Percentiles rank a stretch among this genome's conserved stretches.
phyloP scores from a whole-genome alignment of 768 basidiomycete genomes.

The Panus rudis region DNA sequence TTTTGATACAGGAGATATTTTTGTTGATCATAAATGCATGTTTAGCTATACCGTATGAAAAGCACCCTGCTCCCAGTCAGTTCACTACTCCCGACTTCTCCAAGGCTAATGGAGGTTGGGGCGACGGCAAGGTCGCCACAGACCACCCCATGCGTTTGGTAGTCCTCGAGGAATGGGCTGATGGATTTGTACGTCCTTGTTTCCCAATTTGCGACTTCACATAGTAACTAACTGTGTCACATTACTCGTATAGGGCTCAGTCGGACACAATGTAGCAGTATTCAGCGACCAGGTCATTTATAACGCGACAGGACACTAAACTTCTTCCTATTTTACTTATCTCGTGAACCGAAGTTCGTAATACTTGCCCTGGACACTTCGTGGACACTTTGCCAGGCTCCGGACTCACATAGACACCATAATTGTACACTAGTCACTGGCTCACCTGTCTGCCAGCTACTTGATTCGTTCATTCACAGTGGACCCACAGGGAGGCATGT shows the following conservation, averaged over 20 bases:
- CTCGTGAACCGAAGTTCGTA: background rate
- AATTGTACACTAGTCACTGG: background rate
- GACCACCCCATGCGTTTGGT: constrained; percentile 29
- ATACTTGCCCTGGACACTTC: background rate
- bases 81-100: constrained; percentile 43
- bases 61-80: constrained; percentile 30
- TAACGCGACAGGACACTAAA: constrained; percentile 21
- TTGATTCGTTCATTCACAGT: too few relatives aligned
- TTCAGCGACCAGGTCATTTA: constrained; percentile 17
- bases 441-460: too few relatives aligned
- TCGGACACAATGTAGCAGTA: constrained; percentile 16
- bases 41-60: constrained; percentile 34
- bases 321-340: background rate
- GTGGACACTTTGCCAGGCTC: background rate
- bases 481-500: too few relatives aligned
- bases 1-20: background rate
- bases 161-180: constrained; percentile 39
- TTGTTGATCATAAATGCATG: background rate
- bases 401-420: background rate
- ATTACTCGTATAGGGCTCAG: constrained; percentile 11
- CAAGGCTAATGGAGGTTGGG: constrained; percentile 32
- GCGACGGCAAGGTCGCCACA: constrained; percentile 23
- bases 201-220: background rate
- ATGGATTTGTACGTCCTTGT: constrained; percentile 23
- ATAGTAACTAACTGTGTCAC: background rate